A percentile compares a stretch with the other conserved stretches of the same genome.
These are phyloP conservation scores for Zopfochytrium polystomum DNA, from an alignment of 371 early-diverging fungal genomes.

Conservation along the genomic window DNA sequence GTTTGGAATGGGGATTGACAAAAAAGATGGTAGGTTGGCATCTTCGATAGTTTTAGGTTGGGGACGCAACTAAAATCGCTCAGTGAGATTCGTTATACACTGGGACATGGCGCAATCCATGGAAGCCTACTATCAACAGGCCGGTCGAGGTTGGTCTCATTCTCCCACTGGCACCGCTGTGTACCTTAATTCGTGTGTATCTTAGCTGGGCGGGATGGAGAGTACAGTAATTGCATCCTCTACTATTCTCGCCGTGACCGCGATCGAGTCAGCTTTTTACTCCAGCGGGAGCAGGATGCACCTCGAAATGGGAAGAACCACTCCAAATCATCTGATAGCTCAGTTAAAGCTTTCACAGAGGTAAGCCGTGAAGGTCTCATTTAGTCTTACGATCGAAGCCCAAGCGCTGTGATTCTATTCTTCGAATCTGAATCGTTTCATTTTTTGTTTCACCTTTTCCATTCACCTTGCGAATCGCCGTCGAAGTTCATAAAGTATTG, in stretches of 20 bases:
- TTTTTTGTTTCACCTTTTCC: conserved; percentile 30
- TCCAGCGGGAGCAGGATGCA: conserved; percentile 2
- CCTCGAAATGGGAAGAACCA: not conserved
- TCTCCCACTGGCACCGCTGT: not conserved
- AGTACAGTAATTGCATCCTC: conserved; percentile 52
- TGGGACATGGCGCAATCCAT: conserved; percentile 60
- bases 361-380: not conserved
- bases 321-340: not conserved
- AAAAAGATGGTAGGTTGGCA: conserved; percentile 47
- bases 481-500: conserved; percentile 45
- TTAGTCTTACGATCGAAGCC: not conserved
- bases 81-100: conserved; percentile 66
- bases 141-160: conserved; percentile 45
- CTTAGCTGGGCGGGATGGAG: conserved; percentile 62
- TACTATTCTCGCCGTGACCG: conserved; percentile 58
- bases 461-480: conserved; percentile 46
- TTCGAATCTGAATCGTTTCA: not conserved
- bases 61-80: not conserved
- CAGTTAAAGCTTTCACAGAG: not conserved
- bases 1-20: conserved; percentile 72
- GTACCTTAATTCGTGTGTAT: not conserved
- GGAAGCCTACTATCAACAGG: conserved; percentile 67
- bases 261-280: conserved; percentile 33
- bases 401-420: not conserved
- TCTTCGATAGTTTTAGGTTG: not conserved